Conservation (phyloP, 148 eudicot genomes). For the Silene conica region DNA sequence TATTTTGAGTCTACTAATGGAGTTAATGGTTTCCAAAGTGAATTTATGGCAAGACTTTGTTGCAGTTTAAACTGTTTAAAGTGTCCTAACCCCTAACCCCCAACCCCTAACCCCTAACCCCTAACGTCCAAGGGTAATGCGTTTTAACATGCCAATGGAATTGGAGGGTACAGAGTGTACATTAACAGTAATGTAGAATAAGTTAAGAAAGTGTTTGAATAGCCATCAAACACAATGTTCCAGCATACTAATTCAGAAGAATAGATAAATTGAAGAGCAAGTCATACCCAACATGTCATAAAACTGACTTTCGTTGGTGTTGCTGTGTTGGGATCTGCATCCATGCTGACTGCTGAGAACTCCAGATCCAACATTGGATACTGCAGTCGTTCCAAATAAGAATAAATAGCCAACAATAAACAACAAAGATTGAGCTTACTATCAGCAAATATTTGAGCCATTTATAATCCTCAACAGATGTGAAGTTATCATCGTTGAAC, state of each 20-base stretch:
- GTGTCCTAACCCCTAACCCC: no score
- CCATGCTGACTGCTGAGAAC: slow-evolving; percentile 80
- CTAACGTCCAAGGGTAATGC: no score
- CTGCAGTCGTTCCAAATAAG: slow-evolving; percentile 33
- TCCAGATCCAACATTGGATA: slow-evolving; percentile 83
- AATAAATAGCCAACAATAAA: no score
- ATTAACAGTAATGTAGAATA: not conserved
- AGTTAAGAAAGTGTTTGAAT: not conserved
- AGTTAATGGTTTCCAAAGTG: no score
- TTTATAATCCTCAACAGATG: no score
- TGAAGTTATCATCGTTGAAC: no score
- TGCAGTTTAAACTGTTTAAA: no score
- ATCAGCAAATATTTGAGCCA: no score
- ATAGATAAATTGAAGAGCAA: not conserved
- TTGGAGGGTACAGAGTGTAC: not conserved
- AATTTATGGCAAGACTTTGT: no score
- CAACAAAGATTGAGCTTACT: no score
- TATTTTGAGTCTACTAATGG: no score
- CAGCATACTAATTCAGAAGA: not conserved
- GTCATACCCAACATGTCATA: slow-evolving; percentile 69
- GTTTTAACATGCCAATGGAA: not conserved
- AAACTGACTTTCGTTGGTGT: slow-evolving; percentile 95
- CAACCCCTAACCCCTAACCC: no score
- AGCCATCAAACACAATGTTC: not conserved
- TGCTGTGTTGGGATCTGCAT: slow-evolving; percentile 93